These are phyloP conservation scores for Hymenoscyphus albidus DNA, from an alignment of 2,329 filamentous ascomycete genomes.

Conservation along the genomic window DNA sequence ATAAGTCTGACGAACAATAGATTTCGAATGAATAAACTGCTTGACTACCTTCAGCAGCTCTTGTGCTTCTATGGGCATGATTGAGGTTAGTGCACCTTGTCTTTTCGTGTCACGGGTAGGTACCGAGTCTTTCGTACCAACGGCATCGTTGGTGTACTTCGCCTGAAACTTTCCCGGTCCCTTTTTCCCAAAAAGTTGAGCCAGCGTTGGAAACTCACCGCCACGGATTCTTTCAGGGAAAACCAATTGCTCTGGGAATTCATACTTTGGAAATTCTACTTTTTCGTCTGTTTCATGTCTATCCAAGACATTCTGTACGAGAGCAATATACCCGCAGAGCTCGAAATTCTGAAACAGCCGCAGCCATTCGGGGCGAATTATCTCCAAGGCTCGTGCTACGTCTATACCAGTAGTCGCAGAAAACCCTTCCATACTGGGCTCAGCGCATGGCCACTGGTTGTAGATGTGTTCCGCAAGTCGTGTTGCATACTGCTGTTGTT, in stretches of 20 bases:
- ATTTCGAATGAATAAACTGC: constrained; percentile 31
- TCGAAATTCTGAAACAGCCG: constrained; percentile 46
- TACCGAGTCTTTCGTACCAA: not conserved
- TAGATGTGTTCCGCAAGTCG: constrained; percentile 41
- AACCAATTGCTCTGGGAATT: constrained; percentile 11
- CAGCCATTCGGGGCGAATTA: constrained; percentile 45
- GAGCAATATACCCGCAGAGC: constrained; percentile 41
- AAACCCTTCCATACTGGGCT: constrained; percentile 35
- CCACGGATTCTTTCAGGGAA: constrained; percentile 9
- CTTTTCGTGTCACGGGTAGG: not conserved
- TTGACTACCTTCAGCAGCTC: constrained; percentile 33
- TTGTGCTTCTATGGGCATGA: constrained; percentile 11
- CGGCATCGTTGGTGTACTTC: not conserved
- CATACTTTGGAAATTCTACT: not conserved
- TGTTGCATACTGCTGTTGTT: constrained; percentile 36
- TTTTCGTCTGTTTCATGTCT: constrained; percentile 18
- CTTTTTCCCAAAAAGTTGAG: constrained; percentile 8
- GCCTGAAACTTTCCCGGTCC: not conserved
- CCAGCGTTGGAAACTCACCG: constrained; percentile 10
- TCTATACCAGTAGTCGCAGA: constrained; percentile 37
- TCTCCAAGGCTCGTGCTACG: constrained; percentile 37
- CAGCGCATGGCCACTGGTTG: constrained; percentile 43
- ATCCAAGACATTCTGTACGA: constrained; percentile 42
- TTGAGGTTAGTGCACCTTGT: not conserved
- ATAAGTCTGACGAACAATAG: constrained; percentile 39